Conservation (phyloP, 768 basidiomycete species). For the Paxillus ammoniavirescens region DNA sequence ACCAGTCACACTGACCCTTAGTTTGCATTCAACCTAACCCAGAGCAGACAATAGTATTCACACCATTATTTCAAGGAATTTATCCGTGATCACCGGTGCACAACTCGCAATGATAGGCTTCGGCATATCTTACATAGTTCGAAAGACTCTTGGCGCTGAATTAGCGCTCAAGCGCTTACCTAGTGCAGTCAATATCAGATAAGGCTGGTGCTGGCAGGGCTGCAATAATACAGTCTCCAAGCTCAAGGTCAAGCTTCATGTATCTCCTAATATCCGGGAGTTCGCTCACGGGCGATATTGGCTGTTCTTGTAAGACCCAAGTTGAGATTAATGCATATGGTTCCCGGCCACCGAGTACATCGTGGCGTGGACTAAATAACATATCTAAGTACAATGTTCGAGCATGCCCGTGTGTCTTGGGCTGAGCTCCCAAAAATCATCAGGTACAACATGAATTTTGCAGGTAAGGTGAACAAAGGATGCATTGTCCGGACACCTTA, state of each 20-base stretch:
- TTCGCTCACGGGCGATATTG: not conserved
- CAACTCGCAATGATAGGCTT: not conserved
- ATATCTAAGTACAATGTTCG: not conserved
- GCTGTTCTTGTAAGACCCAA: too few relatives aligned
- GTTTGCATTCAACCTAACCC: not conserved
- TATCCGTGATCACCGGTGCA: not conserved
- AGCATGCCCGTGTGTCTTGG: not conserved
- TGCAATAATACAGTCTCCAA: too few relatives aligned
- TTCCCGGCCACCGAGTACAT: not conserved
- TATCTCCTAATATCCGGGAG: not conserved
- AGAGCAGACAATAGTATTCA: not conserved
- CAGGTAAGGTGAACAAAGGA: not conserved
- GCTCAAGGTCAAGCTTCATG: not conserved
- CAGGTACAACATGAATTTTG: not conserved
- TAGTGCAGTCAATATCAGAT: too few relatives aligned
- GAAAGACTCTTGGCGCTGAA: too few relatives aligned
- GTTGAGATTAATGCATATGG: too few relatives aligned
- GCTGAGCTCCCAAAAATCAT: not conserved
- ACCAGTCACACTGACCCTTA: not conserved
- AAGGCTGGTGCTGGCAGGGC: too few relatives aligned
- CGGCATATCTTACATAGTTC: not conserved
- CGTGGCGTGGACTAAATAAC: not conserved
- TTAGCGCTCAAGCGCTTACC: too few relatives aligned
- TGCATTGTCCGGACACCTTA: conserved; percentile 14
- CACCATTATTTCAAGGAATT: not conserved